Base-by-base conservation (phyloP, 768 basidiomycete genomes). In the Kwoniella heveanensis region DNA sequence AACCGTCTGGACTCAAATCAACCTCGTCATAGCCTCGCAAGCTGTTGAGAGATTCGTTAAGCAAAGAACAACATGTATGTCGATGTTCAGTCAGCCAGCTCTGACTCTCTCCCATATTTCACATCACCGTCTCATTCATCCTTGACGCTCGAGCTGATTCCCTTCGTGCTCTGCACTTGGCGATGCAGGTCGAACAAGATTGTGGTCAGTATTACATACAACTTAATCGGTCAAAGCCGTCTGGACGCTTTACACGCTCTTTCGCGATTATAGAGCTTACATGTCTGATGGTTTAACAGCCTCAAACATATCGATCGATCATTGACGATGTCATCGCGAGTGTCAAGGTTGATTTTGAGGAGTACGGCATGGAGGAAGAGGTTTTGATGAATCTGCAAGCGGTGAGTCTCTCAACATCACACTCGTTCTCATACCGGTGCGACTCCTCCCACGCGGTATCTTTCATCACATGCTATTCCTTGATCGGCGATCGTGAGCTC, bases 161-260 rank as follows among this genome's bases (percentile, higher is more conserved):
- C n/a, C n/a, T n/a, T n/a, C n/a, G n/a, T n/a, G n/a, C n/a, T n/a
- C n/a, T n/a, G n/a, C n/a, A n/a, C n/a, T n/a, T n/a, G n/a, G n/a
- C n/a, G n/a, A n/a, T n/a, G n/a, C 57, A 95, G 94, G 92, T 93
- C 92, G 65, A 95, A 95, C 88, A 94, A 94, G 85, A 91, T 92
- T 84, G 92, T 95, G 88, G 92, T 93, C 86, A 90, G 77, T 74
- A 5, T 17, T 19, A 8, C 57, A 21, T 9, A 17, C 10, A 27
- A 37, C 32, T 2, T 15, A 50, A 27, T 13, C 52, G 8, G 26
- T 32, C n/a, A 8, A 30, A 21, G 25, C 27, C 26, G 32, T 29
- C 27, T 27, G 6, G 10, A 13, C 21, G 27, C 7, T n/a, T 9
- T 15, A 29, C 8, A 4, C 26, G 4, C 48, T 49, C 25, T 22